Evolutionary conservation across 2,329 filamentous ascomycete genomes (phyloP).

Genomic region (Thelonectria discophora): DNA sequence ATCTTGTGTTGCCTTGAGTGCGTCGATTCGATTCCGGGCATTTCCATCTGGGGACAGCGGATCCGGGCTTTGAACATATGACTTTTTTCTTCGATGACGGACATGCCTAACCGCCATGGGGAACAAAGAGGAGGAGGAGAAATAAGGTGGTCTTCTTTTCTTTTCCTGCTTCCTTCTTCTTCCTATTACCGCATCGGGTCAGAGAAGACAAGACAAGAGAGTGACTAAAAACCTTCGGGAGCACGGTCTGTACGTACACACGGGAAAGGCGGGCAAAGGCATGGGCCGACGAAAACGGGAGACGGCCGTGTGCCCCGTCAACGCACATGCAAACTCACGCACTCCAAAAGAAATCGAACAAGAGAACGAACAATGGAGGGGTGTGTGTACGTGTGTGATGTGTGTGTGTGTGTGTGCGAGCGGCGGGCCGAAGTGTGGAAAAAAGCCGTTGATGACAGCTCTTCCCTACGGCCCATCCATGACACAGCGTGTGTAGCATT

Average conservation of each 20-base stretch:
- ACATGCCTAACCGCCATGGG: background rate
- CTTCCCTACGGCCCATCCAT: constrained; percentile 13
- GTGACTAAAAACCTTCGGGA: constrained; percentile 8
- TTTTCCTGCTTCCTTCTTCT: no score
- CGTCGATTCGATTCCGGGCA: background rate
- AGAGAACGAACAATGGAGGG: background rate
- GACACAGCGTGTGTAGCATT: no score
- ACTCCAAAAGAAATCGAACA: no score
- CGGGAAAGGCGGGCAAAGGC: constrained; percentile 6
- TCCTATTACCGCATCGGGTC: no score
- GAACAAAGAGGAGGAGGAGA: background rate
- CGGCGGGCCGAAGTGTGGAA: constrained; percentile 15
- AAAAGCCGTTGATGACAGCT: constrained; percentile 32
- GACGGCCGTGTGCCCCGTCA: constrained; percentile 9
- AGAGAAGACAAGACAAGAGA: no score
- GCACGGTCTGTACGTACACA: background rate
- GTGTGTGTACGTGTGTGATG: no score
- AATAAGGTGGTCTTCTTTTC: background rate
- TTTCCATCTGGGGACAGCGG: constrained; percentile 16
- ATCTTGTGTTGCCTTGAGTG: no score
- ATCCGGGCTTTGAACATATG: constrained; percentile 13
- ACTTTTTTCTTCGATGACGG: constrained; percentile 1
- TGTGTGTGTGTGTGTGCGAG: background rate
- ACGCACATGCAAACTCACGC: background rate
- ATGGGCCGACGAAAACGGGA: constrained; percentile 23